These are phyloP conservation scores for Fagus sylvatica DNA, from an alignment of 306 rosid species.

Conservation along the genomic window DNA sequence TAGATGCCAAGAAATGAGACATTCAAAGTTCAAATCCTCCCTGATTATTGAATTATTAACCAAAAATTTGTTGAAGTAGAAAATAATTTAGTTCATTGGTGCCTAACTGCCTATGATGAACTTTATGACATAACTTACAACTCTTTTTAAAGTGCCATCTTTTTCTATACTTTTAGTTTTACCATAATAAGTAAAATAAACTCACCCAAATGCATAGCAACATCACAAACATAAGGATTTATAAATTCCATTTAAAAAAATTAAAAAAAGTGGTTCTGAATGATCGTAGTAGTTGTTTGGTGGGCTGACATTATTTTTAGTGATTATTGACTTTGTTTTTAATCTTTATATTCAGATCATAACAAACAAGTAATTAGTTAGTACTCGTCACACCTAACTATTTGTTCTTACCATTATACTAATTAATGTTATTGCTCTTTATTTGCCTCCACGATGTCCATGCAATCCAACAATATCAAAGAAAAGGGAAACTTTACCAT, in stretches of 20 bases:
- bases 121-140: background rate
- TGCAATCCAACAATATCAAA: too few relatives aligned
- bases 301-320: background rate
- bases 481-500: slow-evolving; percentile 15
- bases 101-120: background rate
- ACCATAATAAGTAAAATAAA: too few relatives aligned
- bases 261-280: too few relatives aligned
- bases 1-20: too few relatives aligned
- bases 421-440: background rate
- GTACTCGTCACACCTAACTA: slow-evolving; percentile 11
- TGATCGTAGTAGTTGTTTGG: background rate
- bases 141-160: background rate
- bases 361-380: slow-evolving; percentile 2
- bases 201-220: too few relatives aligned
- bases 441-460: background rate
- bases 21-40: too few relatives aligned
- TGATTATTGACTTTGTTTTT: background rate
- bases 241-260: too few relatives aligned
- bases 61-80: background rate
- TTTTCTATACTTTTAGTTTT: too few relatives aligned
- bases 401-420: background rate
- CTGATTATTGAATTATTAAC: too few relatives aligned
- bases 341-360: background rate
- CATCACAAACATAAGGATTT: too few relatives aligned
- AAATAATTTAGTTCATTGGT: background rate